These are phyloP conservation scores for Mycena rosella DNA, from an alignment of 768 basidiomycete genomes.

Conservation along the genomic window DNA sequence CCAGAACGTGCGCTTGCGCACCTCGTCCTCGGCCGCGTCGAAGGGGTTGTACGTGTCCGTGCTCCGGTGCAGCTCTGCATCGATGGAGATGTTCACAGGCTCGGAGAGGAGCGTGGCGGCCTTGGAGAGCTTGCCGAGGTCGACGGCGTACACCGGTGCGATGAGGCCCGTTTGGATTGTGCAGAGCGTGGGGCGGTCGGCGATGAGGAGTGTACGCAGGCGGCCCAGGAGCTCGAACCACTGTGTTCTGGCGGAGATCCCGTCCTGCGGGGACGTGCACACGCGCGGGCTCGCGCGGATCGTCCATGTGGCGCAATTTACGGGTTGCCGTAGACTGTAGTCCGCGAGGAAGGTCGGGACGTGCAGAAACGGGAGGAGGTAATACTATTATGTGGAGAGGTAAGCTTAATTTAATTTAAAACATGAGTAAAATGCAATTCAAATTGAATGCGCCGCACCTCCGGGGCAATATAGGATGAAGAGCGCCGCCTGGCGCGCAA, in stretches of 20 bases:
- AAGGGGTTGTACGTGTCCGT: conserved; percentile 5
- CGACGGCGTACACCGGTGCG: conserved; percentile 94
- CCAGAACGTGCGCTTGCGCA: conserved; percentile 96
- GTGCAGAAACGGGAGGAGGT: conserved; percentile 92
- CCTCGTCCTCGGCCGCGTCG: conserved; percentile 64
- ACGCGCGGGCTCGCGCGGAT: conserved; percentile 92
- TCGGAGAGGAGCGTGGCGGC: conserved; percentile 80
- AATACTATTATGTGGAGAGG: conserved; percentile 94
- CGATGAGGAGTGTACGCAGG: conserved; percentile 88
- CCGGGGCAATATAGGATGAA: conserved; percentile 87
- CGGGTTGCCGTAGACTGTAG: conserved; percentile 93
- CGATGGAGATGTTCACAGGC: conserved; percentile 82
- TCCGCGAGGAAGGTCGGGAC: conserved; percentile 93
- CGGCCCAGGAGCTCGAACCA: conserved; percentile 93
- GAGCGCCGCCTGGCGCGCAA: conserved; percentile 92
- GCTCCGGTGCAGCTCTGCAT: conserved; percentile 7
- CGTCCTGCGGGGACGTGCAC: conserved; percentile 82
- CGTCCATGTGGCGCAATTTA: conserved; percentile 94
- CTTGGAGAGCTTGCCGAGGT: conserved; percentile 88
- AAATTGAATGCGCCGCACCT: no score
- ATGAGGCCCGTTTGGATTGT: conserved; percentile 92
- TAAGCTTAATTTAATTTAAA: conserved; percentile 62
- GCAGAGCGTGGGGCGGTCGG: conserved; percentile 91
- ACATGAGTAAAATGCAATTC: no score
- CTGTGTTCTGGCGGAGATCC: conserved; percentile 89